Conservation (phyloP, 768 basidiomycete genomes). For the Hygrophorus russula region DNA sequence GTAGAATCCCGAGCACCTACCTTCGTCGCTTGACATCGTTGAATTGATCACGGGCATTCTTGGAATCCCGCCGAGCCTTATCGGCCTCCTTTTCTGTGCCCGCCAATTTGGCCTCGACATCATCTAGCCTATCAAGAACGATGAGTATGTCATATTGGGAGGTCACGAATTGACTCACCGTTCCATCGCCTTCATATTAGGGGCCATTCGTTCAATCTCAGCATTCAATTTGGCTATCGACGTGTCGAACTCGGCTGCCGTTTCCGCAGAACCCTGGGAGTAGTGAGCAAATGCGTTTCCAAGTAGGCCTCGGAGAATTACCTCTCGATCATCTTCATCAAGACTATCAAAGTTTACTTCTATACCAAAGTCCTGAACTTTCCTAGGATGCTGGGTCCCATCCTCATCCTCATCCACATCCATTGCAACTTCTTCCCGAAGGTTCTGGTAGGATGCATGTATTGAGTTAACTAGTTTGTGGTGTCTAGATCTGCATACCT, state of each 20-base stretch:
- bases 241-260: conserved; percentile 63
- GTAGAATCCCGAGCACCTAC: conserved; percentile 23
- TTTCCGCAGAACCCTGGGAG: conserved; percentile 45
- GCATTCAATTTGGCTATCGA: conserved; percentile 54
- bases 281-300: neutral
- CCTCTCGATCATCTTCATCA: conserved; percentile 65
- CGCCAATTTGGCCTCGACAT: conserved; percentile 72
- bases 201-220: conserved; percentile 90
- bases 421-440: conserved; percentile 83
- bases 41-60: conserved; percentile 83
- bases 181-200: conserved; percentile 95
- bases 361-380: conserved; percentile 76
- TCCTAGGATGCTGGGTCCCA: conserved; percentile 60
- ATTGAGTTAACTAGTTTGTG: neutral
- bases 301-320: conserved; percentile 17
- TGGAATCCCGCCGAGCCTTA: conserved; percentile 82
- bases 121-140: conserved; percentile 50
- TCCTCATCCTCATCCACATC: conserved; percentile 86
- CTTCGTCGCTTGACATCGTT: conserved; percentile 76
- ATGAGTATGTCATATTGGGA: neutral
- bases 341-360: conserved; percentile 76
- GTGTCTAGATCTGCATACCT: conserved; percentile 35
- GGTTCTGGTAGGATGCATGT: conserved; percentile 44
- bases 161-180: conserved; percentile 32
- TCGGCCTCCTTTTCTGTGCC: conserved; percentile 92